Base-by-base conservation (phyloP, 768 basidiomycete species). In the Rhodocollybia butyracea region DNA sequence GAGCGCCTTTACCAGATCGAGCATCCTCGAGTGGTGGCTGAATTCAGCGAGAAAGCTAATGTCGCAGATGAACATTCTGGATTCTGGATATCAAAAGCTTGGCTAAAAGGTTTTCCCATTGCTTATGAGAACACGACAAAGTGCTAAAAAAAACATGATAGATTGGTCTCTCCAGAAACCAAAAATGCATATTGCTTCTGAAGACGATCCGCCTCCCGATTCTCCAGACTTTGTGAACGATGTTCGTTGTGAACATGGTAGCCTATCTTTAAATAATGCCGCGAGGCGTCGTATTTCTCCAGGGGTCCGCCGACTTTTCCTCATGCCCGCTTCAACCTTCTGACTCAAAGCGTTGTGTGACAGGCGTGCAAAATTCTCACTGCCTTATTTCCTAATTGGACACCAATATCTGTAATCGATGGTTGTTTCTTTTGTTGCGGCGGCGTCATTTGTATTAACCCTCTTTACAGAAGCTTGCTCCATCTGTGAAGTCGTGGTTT, bases 21-120 rank as follows among this genome's bases (percentile, higher is more conserved):
- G 59, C 91, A 93, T 65, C 84, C 86, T 24, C 76, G 71, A 41
- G 66, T 78, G n/a, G 83, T 89, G 0, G 67, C 73, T 26, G 67
- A 74, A 52, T 87, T 91, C 55, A 84, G 90, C 45, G 73, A 77
- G 3, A 65, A 82, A 5, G 39, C 21, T 29, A 29, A 29, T 30
- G 19, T 32, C 5, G 74, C 74, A 36, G 72, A 76, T 26, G 68
- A 75, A 10, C 66, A 68, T 15, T 58, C 60, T 15, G 80, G 80
- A 6, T 85, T 77, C 65, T 90, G 86, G 85, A 82, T 93, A 63
- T 93, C 91, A 0, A 91, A 86, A 64, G 66, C 70, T 5, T 94
- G 92, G 92, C 66, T 88, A 3, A 87, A 79, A 80, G 91, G 91
- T 88, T 55, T 15, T 17, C 13, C 42, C 8, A 27, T n/a, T n/a